Evolutionary conservation across 805 yeast genomes (phyloP).

Genomic region (Kluyveromyces nonfermentans): DNA sequence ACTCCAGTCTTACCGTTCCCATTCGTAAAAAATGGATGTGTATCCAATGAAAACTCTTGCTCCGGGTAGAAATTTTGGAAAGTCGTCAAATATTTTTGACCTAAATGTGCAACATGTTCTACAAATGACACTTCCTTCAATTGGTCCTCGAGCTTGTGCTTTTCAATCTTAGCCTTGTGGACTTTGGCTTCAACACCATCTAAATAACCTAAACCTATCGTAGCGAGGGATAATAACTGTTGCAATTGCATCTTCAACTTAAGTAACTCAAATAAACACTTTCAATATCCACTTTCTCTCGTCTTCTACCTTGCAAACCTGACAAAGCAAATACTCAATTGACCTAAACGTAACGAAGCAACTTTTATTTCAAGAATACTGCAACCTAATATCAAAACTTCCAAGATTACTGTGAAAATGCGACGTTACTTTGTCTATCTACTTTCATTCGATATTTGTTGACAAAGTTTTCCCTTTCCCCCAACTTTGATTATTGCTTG

Average conservation of each 20-base stretch:
- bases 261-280: background rate
- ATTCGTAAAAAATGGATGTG: conserved; percentile 13
- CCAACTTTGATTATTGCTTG: too few species aligned
- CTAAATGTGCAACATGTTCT: conserved; percentile 48
- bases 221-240: conserved; percentile 23
- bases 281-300: background rate
- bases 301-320: conserved; percentile 1
- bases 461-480: too few species aligned
- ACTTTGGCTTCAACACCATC: conserved; percentile 38
- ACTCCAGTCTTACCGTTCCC: conserved; percentile 36
- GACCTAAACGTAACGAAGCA: background rate
- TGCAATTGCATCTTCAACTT: conserved; percentile 15
- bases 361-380: background rate
- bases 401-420: background rate
- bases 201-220: conserved; percentile 15
- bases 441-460: too few species aligned
- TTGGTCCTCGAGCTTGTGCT: conserved; percentile 48
- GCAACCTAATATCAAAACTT: background rate
- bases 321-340: background rate
- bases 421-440: background rate
- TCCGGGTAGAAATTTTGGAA: conserved; percentile 40
- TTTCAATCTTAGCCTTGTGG: conserved; percentile 49
- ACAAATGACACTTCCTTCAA: conserved; percentile 41
- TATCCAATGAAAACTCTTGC: conserved; percentile 21
- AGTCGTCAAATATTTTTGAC: conserved; percentile 48